Base-by-base conservation (phyloP, 1,139 yeast genomes). In the Hanseniaspora sp. region DNA sequence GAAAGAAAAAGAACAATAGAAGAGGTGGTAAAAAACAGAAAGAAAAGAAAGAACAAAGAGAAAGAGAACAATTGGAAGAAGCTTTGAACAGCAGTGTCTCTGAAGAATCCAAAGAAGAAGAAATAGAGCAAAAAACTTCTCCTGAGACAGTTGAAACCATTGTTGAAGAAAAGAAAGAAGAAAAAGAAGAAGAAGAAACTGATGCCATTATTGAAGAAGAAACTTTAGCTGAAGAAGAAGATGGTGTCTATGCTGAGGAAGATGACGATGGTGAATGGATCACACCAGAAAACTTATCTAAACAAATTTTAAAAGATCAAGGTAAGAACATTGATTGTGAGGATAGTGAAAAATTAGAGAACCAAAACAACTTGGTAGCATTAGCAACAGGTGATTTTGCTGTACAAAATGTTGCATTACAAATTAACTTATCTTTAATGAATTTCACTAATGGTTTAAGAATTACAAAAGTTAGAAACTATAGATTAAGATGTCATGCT, bases 351-450 rank as follows among this genome's bases (percentile, higher is more conserved):
- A 74, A 80, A 59, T 78, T 80, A 59, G 56, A 49, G 34, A 31
- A 48, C 18, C 28, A 34, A 13, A 51, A 46, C 34, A 53, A 48
- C 15, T n/a, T 53, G 18, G 94, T 83, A 29, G 98, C 96, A 1
- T 72, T 92, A 56, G 83, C 95, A 1, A 85, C 96, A 0, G 96
- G 95, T 31, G 99, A 92, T 78, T 92, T 90, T 72, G 97, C 99
- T 3, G 86, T 92, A 67, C 99, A 92, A 67, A 92, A 92, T 68
- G 96, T 90, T 11, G 79, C 96, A 1, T 75, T 94, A 71, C 97
- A 92, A 69, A 76, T 94, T 63, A 96, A 96, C 7, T 70, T 92
- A 53, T 83, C 86, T 60, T 74, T 92, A 60, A 83, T 94, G 79
- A 90, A 90, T 67, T 77, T 86, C 35, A 77, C 80, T 72, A 81